Evolutionary conservation across 345 rosid genomes (phyloP).

Genomic region (Bretschneidera sinensis): DNA sequence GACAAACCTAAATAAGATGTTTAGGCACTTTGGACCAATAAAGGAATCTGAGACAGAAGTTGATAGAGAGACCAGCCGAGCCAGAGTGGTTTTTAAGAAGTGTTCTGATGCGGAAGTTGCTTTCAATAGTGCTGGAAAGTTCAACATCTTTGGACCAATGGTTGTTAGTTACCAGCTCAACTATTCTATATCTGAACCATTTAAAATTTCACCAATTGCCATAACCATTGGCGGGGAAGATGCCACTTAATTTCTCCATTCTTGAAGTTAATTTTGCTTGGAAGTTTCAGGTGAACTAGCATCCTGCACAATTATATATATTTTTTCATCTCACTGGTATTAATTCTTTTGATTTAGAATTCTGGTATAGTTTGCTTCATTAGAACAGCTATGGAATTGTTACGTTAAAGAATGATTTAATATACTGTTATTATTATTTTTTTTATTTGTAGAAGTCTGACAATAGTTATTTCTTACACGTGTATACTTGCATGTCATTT

Average conservation of each 20-base stretch:
- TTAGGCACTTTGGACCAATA: conserved; percentile 75
- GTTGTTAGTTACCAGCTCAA: conserved; percentile 77
- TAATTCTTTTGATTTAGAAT: not conserved
- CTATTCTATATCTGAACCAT: conserved; percentile 48
- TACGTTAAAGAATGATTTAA: too few relatives aligned
- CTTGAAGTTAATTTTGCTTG: conserved; percentile 10
- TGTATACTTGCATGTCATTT: not conserved
- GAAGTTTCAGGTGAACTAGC: conserved; percentile 28
- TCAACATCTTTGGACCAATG: conserved; percentile 66
- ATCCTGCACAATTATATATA: not conserved
- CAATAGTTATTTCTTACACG: too few relatives aligned
- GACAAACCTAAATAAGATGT: conserved; percentile 72
- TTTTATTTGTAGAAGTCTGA: too few relatives aligned
- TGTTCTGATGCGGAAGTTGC: conserved; percentile 79
- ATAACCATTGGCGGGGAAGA: conserved; percentile 39
- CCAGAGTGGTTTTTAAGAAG: conserved; percentile 82
- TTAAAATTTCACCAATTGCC: conserved; percentile 34
- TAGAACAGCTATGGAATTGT: not conserved
- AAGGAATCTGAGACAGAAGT: conserved; percentile 69
- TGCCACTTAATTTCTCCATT: conserved; percentile 19
- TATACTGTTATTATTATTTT: too few relatives aligned
- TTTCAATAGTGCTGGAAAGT: conserved; percentile 66
- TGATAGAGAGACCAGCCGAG: conserved; percentile 64
- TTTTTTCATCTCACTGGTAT: not conserved
- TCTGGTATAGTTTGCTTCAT: not conserved